Evolutionary conservation across 2,329 filamentous ascomycete genomes (phyloP).

Genomic region (Sporothrix protearum): DNA sequence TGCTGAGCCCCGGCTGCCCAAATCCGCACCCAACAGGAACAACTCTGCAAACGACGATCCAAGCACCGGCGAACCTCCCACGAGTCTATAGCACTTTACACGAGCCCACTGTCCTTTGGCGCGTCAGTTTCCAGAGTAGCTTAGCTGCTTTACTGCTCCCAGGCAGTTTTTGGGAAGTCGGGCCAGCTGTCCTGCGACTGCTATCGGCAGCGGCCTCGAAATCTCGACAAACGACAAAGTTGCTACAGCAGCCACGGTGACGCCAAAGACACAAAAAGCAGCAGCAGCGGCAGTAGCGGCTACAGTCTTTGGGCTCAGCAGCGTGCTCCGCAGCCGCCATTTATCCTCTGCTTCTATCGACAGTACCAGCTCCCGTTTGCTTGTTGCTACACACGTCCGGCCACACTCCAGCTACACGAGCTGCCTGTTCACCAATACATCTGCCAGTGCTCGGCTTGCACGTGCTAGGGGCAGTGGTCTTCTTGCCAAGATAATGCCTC

Average conservation of each 20-base stretch:
- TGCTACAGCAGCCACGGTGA: not conserved
- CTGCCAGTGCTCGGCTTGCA: conserved; percentile 1
- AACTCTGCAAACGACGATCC: not conserved
- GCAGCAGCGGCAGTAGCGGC: conserved; percentile 2
- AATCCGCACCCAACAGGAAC: not conserved
- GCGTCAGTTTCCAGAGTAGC: not conserved
- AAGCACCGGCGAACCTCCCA: not conserved
- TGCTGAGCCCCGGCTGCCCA: not conserved
- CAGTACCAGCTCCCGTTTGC: not conserved
- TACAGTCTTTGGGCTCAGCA: not conserved
- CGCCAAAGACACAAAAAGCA: not conserved
- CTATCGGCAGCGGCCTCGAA: not conserved
- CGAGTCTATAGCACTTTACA: not conserved
- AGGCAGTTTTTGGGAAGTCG: not conserved
- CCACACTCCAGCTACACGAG: not conserved
- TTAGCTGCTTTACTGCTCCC: not conserved
- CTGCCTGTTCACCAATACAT: not conserved
- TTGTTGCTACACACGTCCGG: no score
- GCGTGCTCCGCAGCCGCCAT: not conserved
- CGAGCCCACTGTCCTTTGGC: not conserved
- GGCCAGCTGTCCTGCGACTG: not conserved
- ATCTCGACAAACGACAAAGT: not conserved
- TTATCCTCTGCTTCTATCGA: not conserved
- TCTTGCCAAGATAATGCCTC: conserved; percentile 14
- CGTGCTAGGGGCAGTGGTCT: not conserved